Percentiles rank a stretch among this genome's conserved stretches.
These are phyloP conservation scores for Umbellularia californica DNA, from an alignment of 164 flowering plant species.

Conservation along the genomic window DNA sequence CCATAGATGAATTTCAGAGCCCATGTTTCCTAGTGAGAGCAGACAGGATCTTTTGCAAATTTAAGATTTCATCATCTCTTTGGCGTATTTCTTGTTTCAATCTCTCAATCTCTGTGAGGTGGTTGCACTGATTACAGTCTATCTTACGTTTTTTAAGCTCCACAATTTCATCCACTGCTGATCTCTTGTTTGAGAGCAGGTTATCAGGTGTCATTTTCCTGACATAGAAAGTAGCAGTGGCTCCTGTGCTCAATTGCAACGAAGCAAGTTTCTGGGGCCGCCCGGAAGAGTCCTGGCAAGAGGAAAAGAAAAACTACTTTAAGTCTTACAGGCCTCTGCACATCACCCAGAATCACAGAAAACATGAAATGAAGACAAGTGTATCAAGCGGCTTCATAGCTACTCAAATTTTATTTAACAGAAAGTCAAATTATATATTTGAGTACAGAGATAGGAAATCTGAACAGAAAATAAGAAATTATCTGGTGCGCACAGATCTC, in stretches of 20 bases:
- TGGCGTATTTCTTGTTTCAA: constrained; percentile 33
- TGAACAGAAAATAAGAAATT: no score
- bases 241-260: constrained; percentile 25
- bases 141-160: constrained; percentile 28
- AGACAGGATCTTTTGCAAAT: constrained; percentile 49
- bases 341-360: not conserved
- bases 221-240: constrained; percentile 23
- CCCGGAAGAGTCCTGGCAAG: constrained; percentile 1
- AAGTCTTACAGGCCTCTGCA: not conserved
- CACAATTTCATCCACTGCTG: constrained; percentile 7
- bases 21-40: constrained; percentile 55
- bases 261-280: constrained; percentile 17
- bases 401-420: not conserved
- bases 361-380: not conserved
- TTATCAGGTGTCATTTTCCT: constrained; percentile 31
- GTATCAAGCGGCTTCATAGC: not conserved
- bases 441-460: not conserved
- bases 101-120: constrained; percentile 39
- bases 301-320: not conserved
- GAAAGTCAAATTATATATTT: not conserved
- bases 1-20: constrained; percentile 18
- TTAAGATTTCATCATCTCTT: constrained; percentile 38
- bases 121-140: constrained; percentile 33
- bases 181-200: constrained; percentile 32
- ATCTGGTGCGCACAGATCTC: no score